Conservation (phyloP, 2,329 filamentous ascomycete genomes). For the Coniochaeta sp. region DNA sequence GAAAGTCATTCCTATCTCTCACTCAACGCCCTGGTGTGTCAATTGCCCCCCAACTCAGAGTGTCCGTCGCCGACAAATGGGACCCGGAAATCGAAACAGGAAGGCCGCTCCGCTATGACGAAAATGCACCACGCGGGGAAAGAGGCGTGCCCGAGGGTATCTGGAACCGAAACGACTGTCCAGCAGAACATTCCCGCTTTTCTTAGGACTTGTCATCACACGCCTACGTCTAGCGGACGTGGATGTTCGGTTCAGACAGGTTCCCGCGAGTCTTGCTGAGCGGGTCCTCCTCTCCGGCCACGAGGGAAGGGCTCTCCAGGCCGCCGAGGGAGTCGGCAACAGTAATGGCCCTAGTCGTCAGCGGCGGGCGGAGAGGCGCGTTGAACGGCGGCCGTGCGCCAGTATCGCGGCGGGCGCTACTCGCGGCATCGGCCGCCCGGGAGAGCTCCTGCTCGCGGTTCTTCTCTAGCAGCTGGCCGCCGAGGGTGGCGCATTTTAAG, state of each 20-base stretch:
- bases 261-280: slow-evolving; percentile 42
- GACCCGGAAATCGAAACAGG: no score
- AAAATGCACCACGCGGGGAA: no score
- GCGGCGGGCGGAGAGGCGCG: slow-evolving; percentile 40
- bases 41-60: no score
- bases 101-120: no score
- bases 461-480: slow-evolving; percentile 74
- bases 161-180: no score
- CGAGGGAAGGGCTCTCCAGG: slow-evolving; percentile 55
- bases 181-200: no score
- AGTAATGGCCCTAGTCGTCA: slow-evolving; percentile 59
- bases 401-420: slow-evolving; percentile 28
- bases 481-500: slow-evolving; percentile 89
- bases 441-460: slow-evolving; percentile 55
- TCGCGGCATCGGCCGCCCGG: slow-evolving; percentile 42
- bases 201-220: no score
- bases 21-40: no score
- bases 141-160: not conserved
- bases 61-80: no score
- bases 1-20: no score
- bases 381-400: slow-evolving; percentile 13
- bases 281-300: slow-evolving; percentile 54
- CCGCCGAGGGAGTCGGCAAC: slow-evolving; percentile 55
- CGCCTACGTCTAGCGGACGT: slow-evolving; percentile 3
- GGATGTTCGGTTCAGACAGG: slow-evolving; percentile 33